Conservation (phyloP, 164 flowering plant genomes). For the Buxus sempervirens region DNA sequence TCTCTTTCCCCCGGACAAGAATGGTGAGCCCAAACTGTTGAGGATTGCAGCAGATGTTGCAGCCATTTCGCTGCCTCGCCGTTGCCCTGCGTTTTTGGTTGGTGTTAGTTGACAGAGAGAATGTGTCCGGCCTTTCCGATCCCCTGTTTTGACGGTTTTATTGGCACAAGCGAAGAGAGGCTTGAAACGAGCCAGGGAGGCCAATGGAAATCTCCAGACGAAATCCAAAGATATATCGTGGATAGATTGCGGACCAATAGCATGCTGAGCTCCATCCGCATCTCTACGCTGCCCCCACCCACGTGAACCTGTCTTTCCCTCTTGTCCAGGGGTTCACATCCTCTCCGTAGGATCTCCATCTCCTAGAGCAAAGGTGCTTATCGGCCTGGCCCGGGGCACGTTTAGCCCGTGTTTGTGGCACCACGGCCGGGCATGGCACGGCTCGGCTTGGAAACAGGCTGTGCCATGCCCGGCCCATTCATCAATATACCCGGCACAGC, state of each 20-base stretch:
- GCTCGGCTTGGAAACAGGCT: no score
- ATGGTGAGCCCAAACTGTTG: conserved; percentile 61
- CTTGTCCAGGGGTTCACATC: no score
- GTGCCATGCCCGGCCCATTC: no score
- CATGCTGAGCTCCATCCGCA: conserved; percentile 43
- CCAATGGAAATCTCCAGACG: conserved; percentile 41
- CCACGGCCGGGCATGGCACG: no score
- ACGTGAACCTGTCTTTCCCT: conserved; percentile 45
- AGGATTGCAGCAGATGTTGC: conserved; percentile 56
- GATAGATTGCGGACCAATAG: conserved; percentile 82
- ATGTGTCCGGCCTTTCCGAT: no score
- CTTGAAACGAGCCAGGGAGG: conserved; percentile 36
- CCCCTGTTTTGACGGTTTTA: neutral
- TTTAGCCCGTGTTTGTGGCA: no score
- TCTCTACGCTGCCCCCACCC: conserved; percentile 25
- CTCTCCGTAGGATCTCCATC: no score
- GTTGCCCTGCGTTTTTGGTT: neutral
- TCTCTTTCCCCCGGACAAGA: conserved; percentile 57
- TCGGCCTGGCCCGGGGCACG: no score
- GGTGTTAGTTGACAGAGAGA: no score
- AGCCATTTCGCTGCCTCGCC: conserved; percentile 30
- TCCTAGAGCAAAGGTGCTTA: no score
- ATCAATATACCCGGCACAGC: no score
- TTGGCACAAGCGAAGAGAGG: conserved; percentile 1
- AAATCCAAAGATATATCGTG: conserved; percentile 23